Conservation (phyloP, 441 rosid genomes). For the Gossypium lobatum region DNA sequence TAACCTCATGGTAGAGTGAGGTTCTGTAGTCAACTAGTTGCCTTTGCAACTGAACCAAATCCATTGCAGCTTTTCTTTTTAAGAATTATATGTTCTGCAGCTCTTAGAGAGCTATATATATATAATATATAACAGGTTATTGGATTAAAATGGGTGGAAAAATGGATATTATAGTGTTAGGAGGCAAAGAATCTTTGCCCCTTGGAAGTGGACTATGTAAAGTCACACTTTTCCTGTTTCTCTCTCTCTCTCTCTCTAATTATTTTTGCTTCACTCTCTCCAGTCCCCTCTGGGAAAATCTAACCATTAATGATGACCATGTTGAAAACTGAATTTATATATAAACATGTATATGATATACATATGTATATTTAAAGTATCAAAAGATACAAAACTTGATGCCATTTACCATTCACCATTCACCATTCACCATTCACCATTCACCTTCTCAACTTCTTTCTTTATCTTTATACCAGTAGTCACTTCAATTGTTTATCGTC, state of each 20-base stretch:
- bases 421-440: too few species aligned
- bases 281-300: background rate
- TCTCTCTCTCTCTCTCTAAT: background rate
- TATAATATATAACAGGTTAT: background rate
- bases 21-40: conserved; percentile 39
- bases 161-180: conserved; percentile 17
- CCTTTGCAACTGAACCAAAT: conserved; percentile 38
- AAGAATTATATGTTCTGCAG: conserved; percentile 10
- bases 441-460: background rate
- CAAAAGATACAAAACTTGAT: conserved; percentile 32
- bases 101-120: conserved; percentile 13
- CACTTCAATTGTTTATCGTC: background rate
- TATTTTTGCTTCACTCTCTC: background rate
- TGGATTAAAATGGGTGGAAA: conserved; percentile 13
- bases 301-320: conserved; percentile 9
- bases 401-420: conserved; percentile 20
- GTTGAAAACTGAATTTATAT: conserved; percentile 8
- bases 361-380: background rate
- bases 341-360: too few species aligned
- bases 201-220: conserved; percentile 15
- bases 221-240: conserved; percentile 14
- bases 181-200: conserved; percentile 20
- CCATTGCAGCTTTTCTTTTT: conserved; percentile 28
- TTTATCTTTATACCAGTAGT: background rate
- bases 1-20: conserved; percentile 47